Percentiles rank a stretch among this genome's conserved stretches.
phyloP scores from a whole-genome alignment of 2,329 filamentous ascomycete genomes.

The Aspergillus sp. region DNA sequence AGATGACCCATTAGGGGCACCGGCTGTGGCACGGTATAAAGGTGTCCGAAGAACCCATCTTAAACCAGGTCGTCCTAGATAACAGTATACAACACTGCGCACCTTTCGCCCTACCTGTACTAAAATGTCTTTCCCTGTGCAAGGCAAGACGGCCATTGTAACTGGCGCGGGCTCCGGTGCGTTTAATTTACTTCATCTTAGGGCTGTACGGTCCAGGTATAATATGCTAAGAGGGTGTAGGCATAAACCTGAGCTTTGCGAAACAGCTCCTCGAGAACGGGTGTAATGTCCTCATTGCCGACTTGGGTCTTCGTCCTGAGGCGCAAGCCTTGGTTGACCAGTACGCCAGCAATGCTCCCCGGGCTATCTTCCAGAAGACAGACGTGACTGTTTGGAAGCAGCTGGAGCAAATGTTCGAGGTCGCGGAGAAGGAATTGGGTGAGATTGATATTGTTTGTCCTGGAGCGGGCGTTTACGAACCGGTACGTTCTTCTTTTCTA shows the following conservation, averaged over 20 bases:
- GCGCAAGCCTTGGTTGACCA: slow-evolving; percentile 42
- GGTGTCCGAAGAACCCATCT: background rate
- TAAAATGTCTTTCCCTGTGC: slow-evolving; percentile 41
- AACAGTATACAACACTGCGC: background rate
- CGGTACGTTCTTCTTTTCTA: slow-evolving; percentile 27
- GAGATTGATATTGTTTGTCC: slow-evolving; percentile 49
- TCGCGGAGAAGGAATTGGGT: slow-evolving; percentile 50
- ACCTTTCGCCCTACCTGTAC: too few species aligned
- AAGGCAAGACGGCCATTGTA: slow-evolving; percentile 52
- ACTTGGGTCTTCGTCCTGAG: slow-evolving; percentile 46
- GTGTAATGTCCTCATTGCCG: slow-evolving; percentile 49
- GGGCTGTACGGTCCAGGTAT: background rate
- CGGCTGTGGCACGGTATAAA: background rate
- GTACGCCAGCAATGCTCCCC: slow-evolving; percentile 29
- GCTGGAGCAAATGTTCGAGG: slow-evolving; percentile 50
- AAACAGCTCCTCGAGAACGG: slow-evolving; percentile 44
- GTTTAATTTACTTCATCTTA: slow-evolving; percentile 9
- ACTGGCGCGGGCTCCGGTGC: slow-evolving; percentile 56
- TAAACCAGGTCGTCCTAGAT: too few species aligned
- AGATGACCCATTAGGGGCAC: background rate
- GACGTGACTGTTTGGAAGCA: slow-evolving; percentile 52
- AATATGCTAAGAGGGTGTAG: slow-evolving; percentile 22
- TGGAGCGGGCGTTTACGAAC: slow-evolving; percentile 47
- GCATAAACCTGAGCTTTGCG: slow-evolving; percentile 49
- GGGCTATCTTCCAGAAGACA: slow-evolving; percentile 47